These are phyloP conservation scores for Mediolabrus comicus DNA, from an alignment of 108 stramenopile species.

Conservation along the genomic window DNA sequence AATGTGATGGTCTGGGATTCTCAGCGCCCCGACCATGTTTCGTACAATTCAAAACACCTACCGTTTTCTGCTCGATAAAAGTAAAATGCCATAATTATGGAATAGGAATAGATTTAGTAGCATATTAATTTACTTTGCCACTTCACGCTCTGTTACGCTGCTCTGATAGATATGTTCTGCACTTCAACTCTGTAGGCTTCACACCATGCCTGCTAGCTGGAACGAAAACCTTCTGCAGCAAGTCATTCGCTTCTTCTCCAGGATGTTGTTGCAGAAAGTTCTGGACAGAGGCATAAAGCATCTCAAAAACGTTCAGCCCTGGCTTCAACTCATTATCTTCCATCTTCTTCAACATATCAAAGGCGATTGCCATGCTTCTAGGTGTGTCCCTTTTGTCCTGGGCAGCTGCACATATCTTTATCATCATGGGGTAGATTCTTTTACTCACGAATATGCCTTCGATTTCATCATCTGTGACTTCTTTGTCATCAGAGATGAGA, in stretches of 20 bases:
- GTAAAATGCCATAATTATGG: neutral
- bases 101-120: too few species aligned
- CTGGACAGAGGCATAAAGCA: constrained; percentile 23
- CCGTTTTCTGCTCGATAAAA: neutral
- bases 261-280: constrained; percentile 33
- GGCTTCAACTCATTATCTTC: constrained; percentile 18
- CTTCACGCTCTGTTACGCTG: neutral
- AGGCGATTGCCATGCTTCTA: constrained; percentile 27
- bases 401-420: constrained; percentile 33
- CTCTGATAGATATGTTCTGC: too few species aligned
- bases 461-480: neutral
- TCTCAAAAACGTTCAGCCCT: constrained; percentile 8
- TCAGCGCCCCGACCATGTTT: neutral
- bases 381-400: constrained; percentile 7
- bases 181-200: constrained; percentile 5
- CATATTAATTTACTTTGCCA: too few species aligned
- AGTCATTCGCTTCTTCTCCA: constrained; percentile 12
- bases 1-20: constrained; percentile 21
- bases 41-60: constrained; percentile 1
- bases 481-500: neutral
- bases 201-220: constrained; percentile 22
- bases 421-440: constrained; percentile 9
- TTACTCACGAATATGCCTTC: neutral
- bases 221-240: constrained; percentile 19
- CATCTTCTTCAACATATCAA: constrained; percentile 40